Evolutionary conservation across 306 rosid genomes (phyloP), one percentile per base, ranked within the genome.

Genomic region (Erythrophleum fordii): DNA sequence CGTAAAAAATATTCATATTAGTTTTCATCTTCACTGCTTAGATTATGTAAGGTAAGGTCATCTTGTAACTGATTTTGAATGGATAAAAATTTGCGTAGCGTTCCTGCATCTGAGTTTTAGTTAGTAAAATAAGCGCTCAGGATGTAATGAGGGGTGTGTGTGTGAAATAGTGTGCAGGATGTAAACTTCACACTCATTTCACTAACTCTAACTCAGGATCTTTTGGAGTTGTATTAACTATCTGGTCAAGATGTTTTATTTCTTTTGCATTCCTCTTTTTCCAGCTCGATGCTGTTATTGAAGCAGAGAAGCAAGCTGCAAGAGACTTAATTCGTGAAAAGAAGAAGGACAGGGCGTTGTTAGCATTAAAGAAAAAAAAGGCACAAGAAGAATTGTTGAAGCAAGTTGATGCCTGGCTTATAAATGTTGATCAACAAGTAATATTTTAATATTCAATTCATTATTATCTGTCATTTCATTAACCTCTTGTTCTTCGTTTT

Each of bases 371-470:
- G 92, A 94, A 92, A 80, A 94, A 94, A 55, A 94, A 87, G 81
- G 20, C 97, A 52, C 98, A 94, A 83, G 98, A 94, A 88, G 97
- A 94, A 70, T 85, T 94, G 69, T 83, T 92, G 87, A 94, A 92
- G 92, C 96, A 94, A 90, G 98, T 94, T 41, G 98, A 92, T 58
- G 82, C 91, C 69, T 94, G 97, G 98, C 86, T 94, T 52, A 88
- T 94, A 46, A 94, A 94, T 83, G 98, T 92, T 60, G 98, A 94
- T 85, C 97, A 94, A 80, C 98, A 94, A 83, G 97, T 94, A 75
- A 86, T 82, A 34, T n/a, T 79, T 71, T 69, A 49, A 10, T 81
- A 69, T 72, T 35, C 29, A 48, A 22, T 53, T 18, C 60, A 13
- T 74, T 70, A 51, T 20, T 17, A 23, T 75, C 42, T 60, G 71